Percentiles rank a stretch among this genome's conserved stretches.
Evolutionary conservation across 2,329 filamentous ascomycete species (phyloP).

Genomic region (Akanthomyces dipterigenus): DNA sequence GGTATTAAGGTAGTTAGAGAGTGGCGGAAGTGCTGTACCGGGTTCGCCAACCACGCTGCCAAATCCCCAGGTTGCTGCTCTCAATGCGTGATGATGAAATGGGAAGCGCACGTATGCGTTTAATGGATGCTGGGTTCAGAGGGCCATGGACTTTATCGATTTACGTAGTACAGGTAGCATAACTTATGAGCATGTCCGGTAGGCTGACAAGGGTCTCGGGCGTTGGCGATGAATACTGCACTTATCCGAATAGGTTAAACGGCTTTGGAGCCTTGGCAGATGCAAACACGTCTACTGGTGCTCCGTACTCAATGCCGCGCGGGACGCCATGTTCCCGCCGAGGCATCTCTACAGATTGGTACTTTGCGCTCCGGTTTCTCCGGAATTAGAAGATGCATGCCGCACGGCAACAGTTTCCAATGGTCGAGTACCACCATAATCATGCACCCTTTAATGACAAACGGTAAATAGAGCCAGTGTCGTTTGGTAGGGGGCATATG

Average conservation of each 20-base stretch:
- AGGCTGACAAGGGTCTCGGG: neutral
- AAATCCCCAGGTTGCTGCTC: neutral
- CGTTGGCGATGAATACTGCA: neutral
- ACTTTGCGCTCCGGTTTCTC: neutral
- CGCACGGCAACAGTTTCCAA: neutral
- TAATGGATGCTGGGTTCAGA: neutral
- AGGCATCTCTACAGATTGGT: neutral
- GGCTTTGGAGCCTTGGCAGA: neutral
- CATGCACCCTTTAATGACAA: too few species aligned
- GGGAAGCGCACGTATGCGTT: neutral
- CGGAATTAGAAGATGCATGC: neutral
- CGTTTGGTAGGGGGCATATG: neutral
- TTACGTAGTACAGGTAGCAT: too few species aligned
- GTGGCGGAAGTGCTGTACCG: too few species aligned
- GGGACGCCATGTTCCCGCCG: neutral
- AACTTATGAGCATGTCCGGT: too few species aligned
- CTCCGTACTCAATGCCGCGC: constrained; percentile 5
- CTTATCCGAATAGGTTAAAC: neutral
- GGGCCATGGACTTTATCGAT: neutral
- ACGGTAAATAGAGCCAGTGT: neutral
- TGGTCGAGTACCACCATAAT: too few species aligned
- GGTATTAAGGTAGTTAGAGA: too few species aligned
- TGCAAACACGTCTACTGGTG: neutral
- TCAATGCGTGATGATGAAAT: neutral
- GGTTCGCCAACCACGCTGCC: neutral